Conservation (phyloP, 495 filamentous ascomycete species). For the Physcia stellaris region DNA sequence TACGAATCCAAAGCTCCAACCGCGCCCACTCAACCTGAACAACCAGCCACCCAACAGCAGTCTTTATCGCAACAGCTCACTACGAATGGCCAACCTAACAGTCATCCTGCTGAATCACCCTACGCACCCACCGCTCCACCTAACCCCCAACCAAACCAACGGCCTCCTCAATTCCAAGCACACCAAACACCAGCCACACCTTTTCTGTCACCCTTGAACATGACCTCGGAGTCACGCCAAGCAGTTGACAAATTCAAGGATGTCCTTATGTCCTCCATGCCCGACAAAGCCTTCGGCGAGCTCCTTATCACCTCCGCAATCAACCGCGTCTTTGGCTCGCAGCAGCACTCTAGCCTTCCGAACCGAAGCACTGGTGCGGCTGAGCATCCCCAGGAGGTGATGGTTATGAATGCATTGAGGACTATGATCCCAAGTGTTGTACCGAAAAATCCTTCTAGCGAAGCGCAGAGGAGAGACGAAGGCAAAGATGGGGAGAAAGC, state of each 20-base stretch:
- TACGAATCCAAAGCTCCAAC: constrained; percentile 9
- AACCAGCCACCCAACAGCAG: not conserved
- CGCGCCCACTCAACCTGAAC: constrained; percentile 6
- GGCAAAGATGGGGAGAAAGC: too few species aligned
- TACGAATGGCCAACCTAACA: constrained; percentile 4
- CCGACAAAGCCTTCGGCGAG: constrained; percentile 8
- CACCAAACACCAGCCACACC: constrained; percentile 11
- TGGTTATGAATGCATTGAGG: constrained; percentile 7
- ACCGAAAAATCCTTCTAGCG: too few species aligned
- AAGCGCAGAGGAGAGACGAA: too few species aligned
- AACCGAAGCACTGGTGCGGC: constrained; percentile 3
- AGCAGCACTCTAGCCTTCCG: not conserved
- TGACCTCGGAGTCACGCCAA: constrained; percentile 3
- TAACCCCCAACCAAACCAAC: constrained; percentile 12
- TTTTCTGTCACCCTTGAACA: not conserved
- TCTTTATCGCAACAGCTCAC: too few species aligned
- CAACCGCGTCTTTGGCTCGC: constrained; percentile 6
- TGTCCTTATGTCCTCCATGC: constrained; percentile 7
- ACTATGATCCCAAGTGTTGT: constrained; percentile 6
- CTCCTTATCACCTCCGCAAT: constrained; percentile 14
- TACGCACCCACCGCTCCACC: not conserved
- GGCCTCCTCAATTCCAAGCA: constrained; percentile 12
- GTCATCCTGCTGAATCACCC: constrained; percentile 2
- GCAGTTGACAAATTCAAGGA: constrained; percentile 12
- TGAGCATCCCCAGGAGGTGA: constrained; percentile 8